These are phyloP conservation scores for Neophaeococcomyces aloes DNA, from an alignment of 2,329 filamentous ascomycete genomes.

Conservation along the genomic window DNA sequence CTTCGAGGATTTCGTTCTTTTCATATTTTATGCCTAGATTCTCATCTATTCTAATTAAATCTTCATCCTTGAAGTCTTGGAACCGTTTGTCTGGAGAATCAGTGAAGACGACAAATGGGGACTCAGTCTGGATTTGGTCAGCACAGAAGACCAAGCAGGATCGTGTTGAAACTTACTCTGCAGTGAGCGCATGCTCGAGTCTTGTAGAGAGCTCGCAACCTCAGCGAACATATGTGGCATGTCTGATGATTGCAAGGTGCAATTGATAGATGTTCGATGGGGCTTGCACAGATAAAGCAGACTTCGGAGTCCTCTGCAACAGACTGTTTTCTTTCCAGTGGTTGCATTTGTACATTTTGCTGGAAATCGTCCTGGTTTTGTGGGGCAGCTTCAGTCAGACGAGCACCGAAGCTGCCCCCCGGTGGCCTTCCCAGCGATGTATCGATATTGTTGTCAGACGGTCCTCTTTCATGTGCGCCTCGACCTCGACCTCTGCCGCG, in stretches of 20 bases:
- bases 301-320: constrained; percentile 57
- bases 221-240: constrained; percentile 88
- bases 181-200: constrained; percentile 96
- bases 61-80: constrained; percentile 64
- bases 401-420: constrained; percentile 36
- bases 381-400: constrained; percentile 39
- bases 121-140: constrained; percentile 30
- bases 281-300: constrained; percentile 95
- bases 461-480: constrained; percentile 83
- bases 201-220: constrained; percentile 89
- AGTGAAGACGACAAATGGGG: constrained; percentile 74
- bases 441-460: constrained; percentile 21
- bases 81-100: constrained; percentile 72
- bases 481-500: constrained; percentile 65
- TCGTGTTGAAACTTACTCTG: constrained; percentile 48
- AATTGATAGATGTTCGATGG: constrained; percentile 75
- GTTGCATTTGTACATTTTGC: constrained; percentile 8
- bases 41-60: constrained; percentile 69
- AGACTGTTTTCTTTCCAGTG: constrained; percentile 16
- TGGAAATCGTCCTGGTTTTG: constrained; percentile 25
- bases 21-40: constrained; percentile 89
- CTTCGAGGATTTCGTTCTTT: constrained; percentile 77
- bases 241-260: constrained; percentile 93
- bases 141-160: not conserved
- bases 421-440: constrained; percentile 30